Evolutionary conservation across 345 rosid genomes (phyloP), one percentile per base, ranked within the genome.

Genomic region (Diplotaxis tenuifolia): DNA sequence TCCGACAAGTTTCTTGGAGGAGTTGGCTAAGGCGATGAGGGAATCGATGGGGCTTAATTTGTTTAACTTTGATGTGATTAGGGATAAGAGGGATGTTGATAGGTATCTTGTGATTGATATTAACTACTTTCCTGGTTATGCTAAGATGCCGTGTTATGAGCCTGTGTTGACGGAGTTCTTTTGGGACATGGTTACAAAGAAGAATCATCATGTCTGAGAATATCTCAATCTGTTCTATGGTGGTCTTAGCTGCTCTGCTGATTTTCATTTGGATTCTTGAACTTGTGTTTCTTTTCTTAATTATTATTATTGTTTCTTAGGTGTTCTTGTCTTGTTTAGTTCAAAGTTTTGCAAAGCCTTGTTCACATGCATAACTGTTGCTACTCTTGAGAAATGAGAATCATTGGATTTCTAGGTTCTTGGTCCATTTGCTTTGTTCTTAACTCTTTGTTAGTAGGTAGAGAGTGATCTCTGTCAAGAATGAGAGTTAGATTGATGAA

Each of bases 101-200:
- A 74, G 82, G 73, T 86, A 82, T 72, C 75, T 85, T 18, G 75
- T 88, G 0, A 81, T 88, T 60, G 94, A 88, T 75, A 79, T 88
- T 60, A 88, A 88, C 80, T 88, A 88, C 82, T 86, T 88, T 72
- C 91, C 91, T 27, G 89, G 94, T 42, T 88, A 81, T 42, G 88
- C 83, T 4, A 88, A 88, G 83, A 76, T 86, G 84, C 91, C 94
- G 0, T 70, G 70, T 68, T 88, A 78, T 53, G 89, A 85, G 82
- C 64, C 80, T 23, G 49, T 86, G 1, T 71, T 88, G 79, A 86
- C 89, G 0, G 68, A 80, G 25, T 88, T 88, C 77, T 77, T 85
- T 66, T 68, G 76, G 73, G 80, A 82, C 63, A 65, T 85, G 71
- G 66, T 85, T 47, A 31, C 66, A 14, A 76, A 76, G 67, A 83